phyloP scores from a whole-genome alignment of 1,139 yeast species.

The Tardiomyces blankii region DNA sequence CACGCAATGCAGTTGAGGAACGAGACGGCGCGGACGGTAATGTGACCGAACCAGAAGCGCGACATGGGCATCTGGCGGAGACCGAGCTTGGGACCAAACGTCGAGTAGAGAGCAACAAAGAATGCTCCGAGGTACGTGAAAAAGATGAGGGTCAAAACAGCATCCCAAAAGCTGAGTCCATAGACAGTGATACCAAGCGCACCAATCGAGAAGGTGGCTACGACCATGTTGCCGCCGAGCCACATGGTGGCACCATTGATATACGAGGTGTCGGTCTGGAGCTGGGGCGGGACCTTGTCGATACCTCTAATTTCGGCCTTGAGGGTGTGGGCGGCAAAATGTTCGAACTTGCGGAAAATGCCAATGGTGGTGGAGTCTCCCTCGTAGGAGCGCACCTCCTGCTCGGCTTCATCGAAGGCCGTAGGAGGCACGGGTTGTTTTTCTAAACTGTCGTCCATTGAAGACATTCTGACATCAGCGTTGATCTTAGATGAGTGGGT shows the following conservation, averaged over 20 bases:
- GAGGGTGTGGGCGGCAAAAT: not conserved
- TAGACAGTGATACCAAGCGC: slow-evolving; percentile 52
- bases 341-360: not conserved
- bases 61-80: slow-evolving; percentile 82
- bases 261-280: slow-evolving; percentile 49
- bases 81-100: slow-evolving; percentile 78
- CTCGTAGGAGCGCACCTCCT: not conserved
- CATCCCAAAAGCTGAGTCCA: slow-evolving; percentile 52
- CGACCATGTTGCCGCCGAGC: slow-evolving; percentile 84
- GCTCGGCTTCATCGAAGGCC: not conserved
- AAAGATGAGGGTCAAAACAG: slow-evolving; percentile 51
- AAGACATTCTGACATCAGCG: not conserved
- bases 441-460: not conserved
- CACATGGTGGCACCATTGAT: slow-evolving; percentile 80
- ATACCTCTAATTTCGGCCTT: slow-evolving; percentile 51
- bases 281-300: slow-evolving; percentile 57
- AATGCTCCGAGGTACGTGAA: slow-evolving; percentile 62
- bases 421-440: not conserved
- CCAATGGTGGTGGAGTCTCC: not conserved
- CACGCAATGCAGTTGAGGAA: slow-evolving; percentile 73
- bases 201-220: slow-evolving; percentile 76
- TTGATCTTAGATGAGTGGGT: no score
- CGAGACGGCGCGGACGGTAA: slow-evolving; percentile 67
- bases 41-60: slow-evolving; percentile 66
- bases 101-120: slow-evolving; percentile 75